phyloP scores from a whole-genome alignment of 768 basidiomycete species.

The Hortiboletus flavorubellus region DNA sequence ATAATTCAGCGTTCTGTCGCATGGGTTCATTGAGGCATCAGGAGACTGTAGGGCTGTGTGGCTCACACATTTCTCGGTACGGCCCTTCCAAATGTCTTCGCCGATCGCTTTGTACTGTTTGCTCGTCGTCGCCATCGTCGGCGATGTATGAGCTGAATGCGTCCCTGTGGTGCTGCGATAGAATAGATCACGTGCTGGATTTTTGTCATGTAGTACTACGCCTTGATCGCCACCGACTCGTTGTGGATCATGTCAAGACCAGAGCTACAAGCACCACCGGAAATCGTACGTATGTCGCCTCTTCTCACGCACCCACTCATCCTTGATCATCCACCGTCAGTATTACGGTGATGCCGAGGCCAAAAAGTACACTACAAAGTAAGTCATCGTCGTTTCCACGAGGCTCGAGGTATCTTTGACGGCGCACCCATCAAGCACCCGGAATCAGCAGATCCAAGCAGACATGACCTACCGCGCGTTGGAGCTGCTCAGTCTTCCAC shows the following conservation, averaged over 20 bases:
- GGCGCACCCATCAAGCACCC: constrained; percentile 55
- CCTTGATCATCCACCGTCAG: constrained; percentile 39
- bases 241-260: constrained; percentile 68
- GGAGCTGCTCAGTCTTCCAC: constrained; percentile 82
- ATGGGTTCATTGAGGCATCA: constrained; percentile 14
- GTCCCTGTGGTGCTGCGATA: too few species aligned
- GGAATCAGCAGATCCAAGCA: constrained; percentile 94
- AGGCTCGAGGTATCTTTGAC: not conserved
- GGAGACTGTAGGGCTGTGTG: not conserved
- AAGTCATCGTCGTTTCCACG: constrained; percentile 19
- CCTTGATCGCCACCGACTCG: not conserved
- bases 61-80: constrained; percentile 92
- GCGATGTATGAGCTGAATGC: not conserved
- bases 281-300: constrained; percentile 73
- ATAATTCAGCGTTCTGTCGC: constrained; percentile 90
- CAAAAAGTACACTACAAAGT: constrained; percentile 97
- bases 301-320: too few species aligned
- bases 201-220: not conserved
- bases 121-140: constrained; percentile 63
- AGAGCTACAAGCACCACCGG: constrained; percentile 84
- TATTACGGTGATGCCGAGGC: constrained; percentile 97
- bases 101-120: constrained; percentile 87
- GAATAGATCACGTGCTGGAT: constrained; percentile 23
- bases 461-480: constrained; percentile 97
- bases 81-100: constrained; percentile 94